Conservation (phyloP, 148 eudicot species). For the Amaranthus palmeri region DNA sequence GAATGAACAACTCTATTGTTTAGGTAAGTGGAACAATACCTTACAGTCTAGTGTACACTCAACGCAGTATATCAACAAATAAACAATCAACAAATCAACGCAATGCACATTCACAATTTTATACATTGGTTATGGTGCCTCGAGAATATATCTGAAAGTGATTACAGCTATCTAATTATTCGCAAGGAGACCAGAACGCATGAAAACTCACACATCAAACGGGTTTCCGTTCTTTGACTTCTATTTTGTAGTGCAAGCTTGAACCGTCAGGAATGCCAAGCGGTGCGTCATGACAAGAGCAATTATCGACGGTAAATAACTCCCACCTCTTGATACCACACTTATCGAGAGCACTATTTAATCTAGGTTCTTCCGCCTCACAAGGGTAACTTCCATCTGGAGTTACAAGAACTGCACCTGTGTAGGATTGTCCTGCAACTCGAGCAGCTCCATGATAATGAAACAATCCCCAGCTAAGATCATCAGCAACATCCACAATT, state of each 20-base stretch:
- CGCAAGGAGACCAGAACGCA: neutral
- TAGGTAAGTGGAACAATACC: no score
- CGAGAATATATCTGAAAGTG: neutral
- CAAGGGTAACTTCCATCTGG: constrained; percentile 67
- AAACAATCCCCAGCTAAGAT: constrained; percentile 96
- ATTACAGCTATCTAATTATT: neutral
- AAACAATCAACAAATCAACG: no score
- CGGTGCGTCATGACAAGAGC: constrained; percentile 70
- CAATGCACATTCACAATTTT: neutral
- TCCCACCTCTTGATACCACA: constrained; percentile 89
- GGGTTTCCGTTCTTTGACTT: constrained; percentile 25
- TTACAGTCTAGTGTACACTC: no score
- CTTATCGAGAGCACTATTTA: constrained; percentile 56
- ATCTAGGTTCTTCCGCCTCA: constrained; percentile 33
- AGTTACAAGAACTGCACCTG: constrained; percentile 90
- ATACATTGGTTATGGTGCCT: neutral
- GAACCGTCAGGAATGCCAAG: constrained; percentile 80
- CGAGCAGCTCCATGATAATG: constrained; percentile 98
- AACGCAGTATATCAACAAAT: no score
- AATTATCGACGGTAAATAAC: constrained; percentile 74
- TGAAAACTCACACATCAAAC: neutral
- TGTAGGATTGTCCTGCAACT: constrained; percentile 91
- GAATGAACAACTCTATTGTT: no score
- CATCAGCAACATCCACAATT: constrained; percentile 77
- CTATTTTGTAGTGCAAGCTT: constrained; percentile 54